Conservation (phyloP, 768 basidiomycete genomes). For the Amylocystis lapponica region DNA sequence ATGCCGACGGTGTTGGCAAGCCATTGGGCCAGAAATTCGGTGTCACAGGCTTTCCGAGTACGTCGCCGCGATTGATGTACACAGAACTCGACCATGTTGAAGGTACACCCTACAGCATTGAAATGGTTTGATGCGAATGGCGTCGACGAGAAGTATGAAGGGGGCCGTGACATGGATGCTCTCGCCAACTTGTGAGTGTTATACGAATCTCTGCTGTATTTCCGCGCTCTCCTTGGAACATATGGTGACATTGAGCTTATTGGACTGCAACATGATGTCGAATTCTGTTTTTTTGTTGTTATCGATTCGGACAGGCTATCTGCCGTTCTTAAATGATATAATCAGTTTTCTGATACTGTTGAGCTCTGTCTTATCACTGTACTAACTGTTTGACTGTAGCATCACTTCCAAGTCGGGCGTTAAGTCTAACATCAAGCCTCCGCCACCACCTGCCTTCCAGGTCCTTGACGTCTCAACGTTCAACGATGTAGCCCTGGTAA, state of each 20-base stretch:
- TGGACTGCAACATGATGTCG: no score
- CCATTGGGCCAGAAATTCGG: slow-evolving; percentile 72
- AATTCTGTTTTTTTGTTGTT: background rate
- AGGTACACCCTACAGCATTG: slow-evolving; percentile 64
- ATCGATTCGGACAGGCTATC: background rate
- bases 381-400: slow-evolving; percentile 32
- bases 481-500: slow-evolving; percentile 64
- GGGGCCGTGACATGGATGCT: slow-evolving; percentile 76
- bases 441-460: slow-evolving; percentile 66
- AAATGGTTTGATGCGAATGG: slow-evolving; percentile 86
- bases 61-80: slow-evolving; percentile 26
- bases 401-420: slow-evolving; percentile 70
- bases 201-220: background rate
- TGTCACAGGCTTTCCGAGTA: slow-evolving; percentile 84
- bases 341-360: background rate
- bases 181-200: slow-evolving; percentile 65
- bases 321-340: background rate
- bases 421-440: slow-evolving; percentile 84
- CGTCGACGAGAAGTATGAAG: slow-evolving; percentile 59
- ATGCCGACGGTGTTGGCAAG: slow-evolving; percentile 85
- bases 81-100: background rate
- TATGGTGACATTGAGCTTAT: background rate
- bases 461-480: slow-evolving; percentile 71
- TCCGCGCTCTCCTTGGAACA: background rate
- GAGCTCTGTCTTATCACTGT: no score